phyloP scores from a whole-genome alignment of 805 yeast species.

The Starmerella geochares region DNA sequence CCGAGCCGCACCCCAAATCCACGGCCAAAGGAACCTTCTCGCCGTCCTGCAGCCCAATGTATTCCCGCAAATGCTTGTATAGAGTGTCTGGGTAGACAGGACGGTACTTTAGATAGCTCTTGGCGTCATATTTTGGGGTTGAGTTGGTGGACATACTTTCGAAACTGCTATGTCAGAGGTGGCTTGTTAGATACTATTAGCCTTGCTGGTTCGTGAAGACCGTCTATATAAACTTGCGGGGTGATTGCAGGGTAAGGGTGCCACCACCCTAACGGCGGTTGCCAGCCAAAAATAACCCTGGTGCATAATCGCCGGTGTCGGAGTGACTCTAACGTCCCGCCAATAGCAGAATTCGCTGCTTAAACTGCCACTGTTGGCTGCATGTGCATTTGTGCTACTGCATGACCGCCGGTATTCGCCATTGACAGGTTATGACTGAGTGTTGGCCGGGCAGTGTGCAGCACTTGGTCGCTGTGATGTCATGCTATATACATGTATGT shows the following conservation, averaged over 20 bases:
- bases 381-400: no score
- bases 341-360: no score
- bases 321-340: background rate
- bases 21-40: slow-evolving; percentile 34
- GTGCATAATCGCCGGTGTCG: background rate
- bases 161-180: no score
- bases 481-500: no score
- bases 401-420: no score
- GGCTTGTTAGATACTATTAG: no score
- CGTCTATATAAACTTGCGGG: background rate
- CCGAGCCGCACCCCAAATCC: slow-evolving; percentile 77
- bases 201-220: no score
- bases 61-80: slow-evolving; percentile 36
- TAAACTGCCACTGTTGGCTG: no score
- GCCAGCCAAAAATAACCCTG: background rate
- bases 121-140: slow-evolving; percentile 41
- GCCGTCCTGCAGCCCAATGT: slow-evolving; percentile 24
- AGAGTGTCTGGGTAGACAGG: slow-evolving; percentile 56
- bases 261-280: background rate
- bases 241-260: background rate
- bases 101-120: slow-evolving; percentile 46
- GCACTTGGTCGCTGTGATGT: no score
- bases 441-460: no score
- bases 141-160: slow-evolving; percentile 54
- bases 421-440: no score